Conservation (phyloP, 2,329 filamentous ascomycete genomes). For the Westerdykella aurantiaca region DNA sequence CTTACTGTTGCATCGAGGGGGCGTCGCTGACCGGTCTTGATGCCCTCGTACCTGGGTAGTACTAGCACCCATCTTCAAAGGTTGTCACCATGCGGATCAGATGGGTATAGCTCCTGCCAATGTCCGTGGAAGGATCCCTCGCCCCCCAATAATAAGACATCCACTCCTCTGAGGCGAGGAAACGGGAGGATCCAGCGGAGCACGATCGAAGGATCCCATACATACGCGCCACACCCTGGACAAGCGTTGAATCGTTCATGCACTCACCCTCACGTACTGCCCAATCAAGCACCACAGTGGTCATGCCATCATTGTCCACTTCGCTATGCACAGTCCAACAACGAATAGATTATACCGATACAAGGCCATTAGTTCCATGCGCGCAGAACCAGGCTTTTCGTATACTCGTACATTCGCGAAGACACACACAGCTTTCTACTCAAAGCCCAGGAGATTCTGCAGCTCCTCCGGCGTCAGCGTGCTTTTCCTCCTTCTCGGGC, state of each 20-base stretch:
- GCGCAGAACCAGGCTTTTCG: constrained; percentile 3
- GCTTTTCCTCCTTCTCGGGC: constrained; percentile 62
- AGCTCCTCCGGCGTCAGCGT: constrained; percentile 72
- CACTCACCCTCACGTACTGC: constrained; percentile 12
- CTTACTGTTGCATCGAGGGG: too few species aligned
- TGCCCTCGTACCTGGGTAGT: too few species aligned
- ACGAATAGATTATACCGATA: constrained; percentile 14
- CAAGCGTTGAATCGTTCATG: constrained; percentile 12
- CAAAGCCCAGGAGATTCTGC: constrained; percentile 42
- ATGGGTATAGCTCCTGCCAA: too few species aligned
- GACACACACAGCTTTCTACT: constrained; percentile 6
- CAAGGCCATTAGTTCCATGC: constrained; percentile 6
- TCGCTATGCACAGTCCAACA: neutral
- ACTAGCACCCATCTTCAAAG: too few species aligned
- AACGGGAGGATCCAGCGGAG: too few species aligned
- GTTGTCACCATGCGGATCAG: too few species aligned
- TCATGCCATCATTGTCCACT: constrained; percentile 11
- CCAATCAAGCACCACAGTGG: constrained; percentile 9
- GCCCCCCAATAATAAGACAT: too few species aligned
- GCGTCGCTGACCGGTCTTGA: too few species aligned
- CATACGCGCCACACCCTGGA: constrained; percentile 22
- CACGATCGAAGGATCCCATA: constrained; percentile 3
- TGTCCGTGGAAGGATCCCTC: too few species aligned
- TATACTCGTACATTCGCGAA: constrained; percentile 5
- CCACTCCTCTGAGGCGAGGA: too few species aligned